Evolutionary conservation across 768 basidiomycete genomes (phyloP).

Genomic region (Cystobasidium tubakii): DNA sequence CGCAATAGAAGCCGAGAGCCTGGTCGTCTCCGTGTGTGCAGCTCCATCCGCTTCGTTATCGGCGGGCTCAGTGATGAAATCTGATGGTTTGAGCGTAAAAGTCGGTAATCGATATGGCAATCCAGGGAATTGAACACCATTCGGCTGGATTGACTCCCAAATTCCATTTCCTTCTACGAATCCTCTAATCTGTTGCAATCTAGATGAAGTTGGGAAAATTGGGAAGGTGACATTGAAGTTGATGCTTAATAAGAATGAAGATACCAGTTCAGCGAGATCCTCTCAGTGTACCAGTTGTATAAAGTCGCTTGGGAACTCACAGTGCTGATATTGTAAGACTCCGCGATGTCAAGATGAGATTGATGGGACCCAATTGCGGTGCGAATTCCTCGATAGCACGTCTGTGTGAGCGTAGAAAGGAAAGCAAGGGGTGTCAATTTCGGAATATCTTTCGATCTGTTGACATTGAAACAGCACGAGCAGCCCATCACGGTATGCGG

Average conservation of each 20-base stretch:
- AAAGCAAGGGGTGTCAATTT: too few species aligned
- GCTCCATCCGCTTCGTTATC: not conserved
- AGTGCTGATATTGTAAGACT: not conserved
- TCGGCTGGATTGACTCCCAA: not conserved
- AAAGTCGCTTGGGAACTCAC: too few species aligned
- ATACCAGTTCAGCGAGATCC: too few species aligned
- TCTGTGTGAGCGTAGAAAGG: not conserved
- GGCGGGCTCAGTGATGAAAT: not conserved
- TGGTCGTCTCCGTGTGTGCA: not conserved
- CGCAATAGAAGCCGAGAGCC: not conserved
- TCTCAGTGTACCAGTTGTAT: too few species aligned
- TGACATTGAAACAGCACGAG: too few species aligned
- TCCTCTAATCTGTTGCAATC: slow-evolving; percentile 1
- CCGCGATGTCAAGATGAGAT: slow-evolving; percentile 5
- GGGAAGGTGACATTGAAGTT: slow-evolving; percentile 9
- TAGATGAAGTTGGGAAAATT: not conserved
- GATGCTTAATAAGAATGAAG: not conserved
- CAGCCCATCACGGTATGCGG: too few species aligned
- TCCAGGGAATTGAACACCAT: slow-evolving; percentile 1
- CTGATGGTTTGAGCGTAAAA: not conserved
- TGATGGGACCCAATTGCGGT: slow-evolving; percentile 16
- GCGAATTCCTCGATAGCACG: slow-evolving; percentile 23
- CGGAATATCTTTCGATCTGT: too few species aligned
- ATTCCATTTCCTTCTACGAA: not conserved
- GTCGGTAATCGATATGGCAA: not conserved